Conservation (phyloP, 106 monocot genomes). For the Platanthera zijinensis region DNA sequence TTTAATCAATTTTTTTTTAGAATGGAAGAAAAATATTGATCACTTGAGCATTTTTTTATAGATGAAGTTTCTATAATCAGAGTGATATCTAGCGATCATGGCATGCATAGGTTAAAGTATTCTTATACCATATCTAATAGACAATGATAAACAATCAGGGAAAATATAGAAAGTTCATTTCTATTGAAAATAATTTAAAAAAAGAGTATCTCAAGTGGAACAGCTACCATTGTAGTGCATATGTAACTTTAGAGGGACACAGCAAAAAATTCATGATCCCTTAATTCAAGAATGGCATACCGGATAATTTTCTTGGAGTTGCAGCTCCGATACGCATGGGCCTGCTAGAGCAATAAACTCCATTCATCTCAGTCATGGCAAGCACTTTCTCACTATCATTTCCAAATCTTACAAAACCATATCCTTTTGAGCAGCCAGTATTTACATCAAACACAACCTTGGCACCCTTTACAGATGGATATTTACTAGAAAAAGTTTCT, state of each 20-base stretch:
- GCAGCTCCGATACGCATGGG: constrained; percentile 35
- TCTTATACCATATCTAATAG: not conserved
- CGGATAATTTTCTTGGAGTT: constrained; percentile 30
- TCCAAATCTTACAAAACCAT: constrained; percentile 43
- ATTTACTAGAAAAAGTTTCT: constrained; percentile 30
- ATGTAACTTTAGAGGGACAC: not conserved
- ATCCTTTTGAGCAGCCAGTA: constrained; percentile 36
- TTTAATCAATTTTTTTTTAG: too few relatives aligned
- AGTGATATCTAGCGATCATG: too few relatives aligned
- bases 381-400: constrained; percentile 35
- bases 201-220: not conserved
- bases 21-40: too few relatives aligned
- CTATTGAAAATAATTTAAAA: not conserved
- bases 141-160: not conserved
- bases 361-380: constrained; percentile 43
- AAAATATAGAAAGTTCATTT: not conserved
- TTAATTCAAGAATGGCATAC: not conserved
- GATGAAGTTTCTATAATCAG: too few relatives aligned
- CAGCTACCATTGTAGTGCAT: not conserved
- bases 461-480: constrained; percentile 31
- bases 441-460: constrained; percentile 35
- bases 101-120: too few relatives aligned
- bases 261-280: not conserved
- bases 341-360: constrained; percentile 27
- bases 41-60: too few relatives aligned